Evolutionary conservation across 2,329 filamentous ascomycete genomes (phyloP), one percentile per base, ranked within the genome.

Genomic region (Fusarium transvaalense): DNA sequence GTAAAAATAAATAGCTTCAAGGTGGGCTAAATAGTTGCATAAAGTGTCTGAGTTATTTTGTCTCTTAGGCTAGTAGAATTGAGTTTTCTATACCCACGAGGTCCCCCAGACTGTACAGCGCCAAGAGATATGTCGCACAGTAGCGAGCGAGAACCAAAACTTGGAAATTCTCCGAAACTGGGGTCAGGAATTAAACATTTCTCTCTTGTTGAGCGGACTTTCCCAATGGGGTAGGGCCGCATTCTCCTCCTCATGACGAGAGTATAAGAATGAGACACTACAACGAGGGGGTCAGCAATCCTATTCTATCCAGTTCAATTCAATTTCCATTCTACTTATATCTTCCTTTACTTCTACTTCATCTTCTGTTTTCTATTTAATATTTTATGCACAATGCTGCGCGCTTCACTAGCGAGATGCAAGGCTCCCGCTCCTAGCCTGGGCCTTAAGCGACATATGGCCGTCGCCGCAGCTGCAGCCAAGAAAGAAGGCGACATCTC

Each of bases 401-500:
- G 71, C 10, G 57, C 63, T 48, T 68, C 71, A 7, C 45, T 65
- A 10, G 61, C 61, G 23, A 71, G 51, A 52, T 62, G 14, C 58
- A 37, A 23, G 41, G 14, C 54, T 23, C 46, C 34, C n/a, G 27
- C 21, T 10, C 17, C 46, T 32, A 41, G 25, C 42, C 46, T 19
- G 17, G 56, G 56, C 56, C 34, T 74, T 25, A 48, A 56, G 46
- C 65, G 73, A 35, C 48, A 37, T 37, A 64, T 74, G 60, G 56
- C 70, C 9, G 56, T 71, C 5, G 52, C 68, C 10, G 21, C 70
- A 12, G 61, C 70, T 10, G 52, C 68, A 12, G 19, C 68, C 14
- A 88, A 88, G 69, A 82, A 84, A 38, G 86, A 88, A 68, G 88
- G 88, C 5, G 84, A 89, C 66, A 90, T 91, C 34, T 88, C 88